Conservation (phyloP, 2,329 filamentous ascomycete genomes). For the Colletotrichum aenigma region DNA sequence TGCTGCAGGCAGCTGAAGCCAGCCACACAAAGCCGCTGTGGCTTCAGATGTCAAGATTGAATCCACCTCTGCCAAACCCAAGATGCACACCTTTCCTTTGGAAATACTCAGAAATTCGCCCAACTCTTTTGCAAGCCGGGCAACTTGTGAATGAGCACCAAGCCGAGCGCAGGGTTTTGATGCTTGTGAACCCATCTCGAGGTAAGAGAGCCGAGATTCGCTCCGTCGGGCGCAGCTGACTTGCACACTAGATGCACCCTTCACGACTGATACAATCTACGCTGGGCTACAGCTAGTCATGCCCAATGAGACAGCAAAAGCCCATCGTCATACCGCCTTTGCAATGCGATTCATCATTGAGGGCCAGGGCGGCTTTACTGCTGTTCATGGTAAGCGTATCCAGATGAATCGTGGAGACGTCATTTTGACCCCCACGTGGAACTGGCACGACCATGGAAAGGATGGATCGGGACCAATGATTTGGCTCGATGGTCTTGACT, state of each 20-base stretch:
- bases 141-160: conserved; percentile 35
- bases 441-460: conserved; percentile 62
- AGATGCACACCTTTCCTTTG: conserved; percentile 36
- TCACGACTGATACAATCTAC: conserved; percentile 60
- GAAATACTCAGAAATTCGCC: conserved; percentile 34
- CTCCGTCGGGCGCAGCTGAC: conserved; percentile 10
- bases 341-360: conserved; percentile 61
- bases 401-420: conserved; percentile 56
- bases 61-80: conserved; percentile 49
- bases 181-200: conserved; percentile 38
- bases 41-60: conserved; percentile 46
- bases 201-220: conserved; percentile 28
- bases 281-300: conserved; percentile 59
- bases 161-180: conserved; percentile 40
- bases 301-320: conserved; percentile 55
- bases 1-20: conserved; percentile 3
- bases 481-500: conserved; percentile 60
- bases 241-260: conserved; percentile 45
- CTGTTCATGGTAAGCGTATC: conserved; percentile 54
- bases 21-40: conserved; percentile 41
- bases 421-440: conserved; percentile 59
- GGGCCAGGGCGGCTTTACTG: conserved; percentile 57
- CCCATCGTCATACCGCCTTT: conserved; percentile 58
- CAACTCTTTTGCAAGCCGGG: conserved; percentile 34
- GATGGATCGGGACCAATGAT: conserved; percentile 57